Percentiles rank a stretch among this genome's conserved stretches.
Evolutionary conservation across 1,284 basidiomycete species (phyloP).

Genomic region (Sporisorium sorghi): DNA sequence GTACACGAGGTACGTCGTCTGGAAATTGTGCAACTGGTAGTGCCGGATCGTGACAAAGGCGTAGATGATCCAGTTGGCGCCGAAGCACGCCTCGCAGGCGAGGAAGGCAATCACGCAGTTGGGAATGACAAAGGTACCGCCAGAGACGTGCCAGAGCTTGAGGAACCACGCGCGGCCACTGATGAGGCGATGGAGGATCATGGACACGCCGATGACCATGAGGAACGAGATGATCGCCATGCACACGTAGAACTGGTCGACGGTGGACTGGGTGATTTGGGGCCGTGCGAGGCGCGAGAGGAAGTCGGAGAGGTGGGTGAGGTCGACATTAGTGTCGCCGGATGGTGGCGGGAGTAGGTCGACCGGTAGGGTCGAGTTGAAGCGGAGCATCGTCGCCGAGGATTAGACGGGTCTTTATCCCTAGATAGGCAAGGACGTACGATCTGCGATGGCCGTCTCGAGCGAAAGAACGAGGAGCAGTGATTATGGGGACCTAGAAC

Average conservation of each 20-base stretch:
- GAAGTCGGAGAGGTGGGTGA: conserved; percentile 9
- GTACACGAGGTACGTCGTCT: conserved; percentile 16
- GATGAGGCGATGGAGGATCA: conserved; percentile 26
- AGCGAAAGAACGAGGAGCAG: background rate
- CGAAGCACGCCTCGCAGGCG: conserved; percentile 13
- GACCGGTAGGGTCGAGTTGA: conserved; percentile 26
- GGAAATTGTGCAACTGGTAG: conserved; percentile 11
- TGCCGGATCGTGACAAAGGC: conserved; percentile 15
- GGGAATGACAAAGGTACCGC: conserved; percentile 38
- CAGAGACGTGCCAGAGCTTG: conserved; percentile 30
- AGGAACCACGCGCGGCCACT: conserved; percentile 31
- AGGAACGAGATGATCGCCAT: conserved; percentile 5
- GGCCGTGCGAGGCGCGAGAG: conserved; percentile 25
- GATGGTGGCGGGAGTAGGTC: conserved; percentile 14
- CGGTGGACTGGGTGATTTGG: background rate
- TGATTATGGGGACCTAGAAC: too few species aligned
- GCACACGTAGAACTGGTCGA: conserved; percentile 17
- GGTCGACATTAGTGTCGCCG: conserved; percentile 18
- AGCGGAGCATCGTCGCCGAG: background rate
- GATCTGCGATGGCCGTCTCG: background rate
- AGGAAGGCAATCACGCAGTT: conserved; percentile 36
- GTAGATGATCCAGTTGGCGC: conserved; percentile 17
- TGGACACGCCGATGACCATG: background rate
- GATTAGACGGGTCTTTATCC: too few species aligned
- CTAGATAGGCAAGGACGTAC: background rate